phyloP scores from a whole-genome alignment of 2,329 filamentous ascomycete genomes.

The Paecilomyces niveus region DNA sequence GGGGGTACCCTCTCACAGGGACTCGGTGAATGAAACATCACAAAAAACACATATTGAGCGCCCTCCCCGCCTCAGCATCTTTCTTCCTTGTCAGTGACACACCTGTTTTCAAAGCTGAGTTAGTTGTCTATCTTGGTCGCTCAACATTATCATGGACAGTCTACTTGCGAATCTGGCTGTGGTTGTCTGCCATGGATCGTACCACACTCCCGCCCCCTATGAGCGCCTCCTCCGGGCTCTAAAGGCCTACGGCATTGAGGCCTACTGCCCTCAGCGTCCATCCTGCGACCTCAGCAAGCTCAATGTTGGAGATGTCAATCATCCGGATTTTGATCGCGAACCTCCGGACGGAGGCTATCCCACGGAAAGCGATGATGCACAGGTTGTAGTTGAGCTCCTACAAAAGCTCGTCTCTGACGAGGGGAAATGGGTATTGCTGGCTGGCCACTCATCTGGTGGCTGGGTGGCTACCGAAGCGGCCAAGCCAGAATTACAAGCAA shows the following conservation, averaged over 20 bases:
- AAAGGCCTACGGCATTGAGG: slow-evolving; percentile 17
- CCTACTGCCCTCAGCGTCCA: slow-evolving; percentile 27
- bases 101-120: too few species aligned
- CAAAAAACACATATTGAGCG: too few species aligned
- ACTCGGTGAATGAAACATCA: too few species aligned
- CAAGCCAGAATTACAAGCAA: slow-evolving; percentile 17
- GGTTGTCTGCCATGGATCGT: slow-evolving; percentile 13
- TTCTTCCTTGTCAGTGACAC: too few species aligned
- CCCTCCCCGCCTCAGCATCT: too few species aligned
- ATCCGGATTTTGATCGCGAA: slow-evolving; percentile 13
- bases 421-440: slow-evolving; percentile 21
- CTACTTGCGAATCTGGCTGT: slow-evolving; percentile 3
- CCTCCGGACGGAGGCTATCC: slow-evolving; percentile 23
- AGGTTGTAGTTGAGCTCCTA: slow-evolving; percentile 2
- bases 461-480: slow-evolving; percentile 27
- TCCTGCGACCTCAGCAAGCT: slow-evolving; percentile 47
- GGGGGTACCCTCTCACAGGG: too few species aligned
- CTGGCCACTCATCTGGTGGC: slow-evolving; percentile 27
- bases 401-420: slow-evolving; percentile 5
- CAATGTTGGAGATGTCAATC: slow-evolving; percentile 50
- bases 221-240: slow-evolving; percentile 16
- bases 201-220: slow-evolving; percentile 24
- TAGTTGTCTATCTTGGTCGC: too few species aligned
- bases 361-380: slow-evolving; percentile 5
- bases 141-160: too few species aligned